Base-by-base conservation (phyloP, 2,329 filamentous ascomycete species). In the Colletotrichum costaricense region DNA sequence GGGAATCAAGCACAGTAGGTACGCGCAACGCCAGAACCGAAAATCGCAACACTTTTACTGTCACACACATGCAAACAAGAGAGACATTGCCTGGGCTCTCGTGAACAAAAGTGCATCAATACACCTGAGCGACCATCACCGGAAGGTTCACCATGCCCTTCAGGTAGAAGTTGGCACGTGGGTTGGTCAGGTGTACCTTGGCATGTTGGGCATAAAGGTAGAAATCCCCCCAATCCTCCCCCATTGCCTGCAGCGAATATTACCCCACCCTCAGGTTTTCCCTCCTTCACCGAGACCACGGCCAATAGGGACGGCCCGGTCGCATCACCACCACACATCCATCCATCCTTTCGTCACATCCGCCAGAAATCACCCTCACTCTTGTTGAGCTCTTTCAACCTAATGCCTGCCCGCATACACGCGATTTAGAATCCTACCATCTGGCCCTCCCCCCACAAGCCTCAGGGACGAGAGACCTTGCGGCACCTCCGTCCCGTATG, bases 231-330 rank as follows among this genome's bases (percentile, higher is more conserved):
- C 38, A 42, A 42, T 42, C 38, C 42, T 22, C 19, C 42, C 38
- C 38, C 6, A 42, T 49, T 49, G 19, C 42, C 42, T 49, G 42
- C 42, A 49, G 19, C 42, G 19, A 49, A 49, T 49, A 19, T 19
- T 49, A 49, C 42, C 57, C n/a, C 22, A 35, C 11, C 33, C 38
- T 30, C 38, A 30, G 33, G 33, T 35, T 12, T 33, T 35, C 57
- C 57, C 30, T 42, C 33, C 33, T 24, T 59, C 33, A 42, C 16
- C n/a, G 24, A 46, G 24, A 38, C 38, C 33, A 19, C 7, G 59
- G 59, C 59, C 59, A 62, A 62, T 62, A 24, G 24, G 59, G 22
- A n/a, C 59, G 38, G 59, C 38, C 59, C 59, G 16, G 38, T 28
- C 38, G 38, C 35, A 28, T 56, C 54, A 56, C 54, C 54, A 28